These are phyloP conservation scores for Elsinoe fawcettii DNA, from an alignment of 2,329 filamentous ascomycete species.

Conservation along the genomic window DNA sequence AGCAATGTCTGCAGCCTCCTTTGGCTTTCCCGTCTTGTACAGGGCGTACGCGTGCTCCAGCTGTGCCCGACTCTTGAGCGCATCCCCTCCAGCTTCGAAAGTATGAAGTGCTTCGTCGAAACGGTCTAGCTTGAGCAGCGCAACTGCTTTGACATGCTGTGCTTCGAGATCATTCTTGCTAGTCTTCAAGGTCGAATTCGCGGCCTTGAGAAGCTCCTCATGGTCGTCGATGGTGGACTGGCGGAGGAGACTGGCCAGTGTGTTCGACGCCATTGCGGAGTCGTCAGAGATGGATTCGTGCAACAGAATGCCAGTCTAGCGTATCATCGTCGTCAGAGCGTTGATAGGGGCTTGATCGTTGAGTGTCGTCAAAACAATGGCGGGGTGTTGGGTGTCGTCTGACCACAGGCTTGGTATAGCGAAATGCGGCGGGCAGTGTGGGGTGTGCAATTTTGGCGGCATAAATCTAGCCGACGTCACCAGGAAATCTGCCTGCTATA, in stretches of 20 bases:
- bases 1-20: conserved; percentile 53
- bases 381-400: not conserved
- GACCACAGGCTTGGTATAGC: conserved; percentile 7
- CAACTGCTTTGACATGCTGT: conserved; percentile 63
- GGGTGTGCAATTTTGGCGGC: conserved; percentile 5
- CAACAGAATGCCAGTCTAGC: not conserved
- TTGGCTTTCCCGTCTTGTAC: conserved; percentile 67
- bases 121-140: conserved; percentile 72
- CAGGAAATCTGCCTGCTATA: too few species aligned
- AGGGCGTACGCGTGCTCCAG: conserved; percentile 75
- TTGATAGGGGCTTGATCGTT: too few species aligned
- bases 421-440: conserved; percentile 11
- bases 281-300: not conserved
- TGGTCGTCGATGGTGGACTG: conserved; percentile 59
- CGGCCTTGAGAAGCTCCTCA: conserved; percentile 61
- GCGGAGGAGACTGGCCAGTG: conserved; percentile 49
- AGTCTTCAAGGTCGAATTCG: conserved; percentile 50
- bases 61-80: conserved; percentile 52
- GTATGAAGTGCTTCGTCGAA: conserved; percentile 68
- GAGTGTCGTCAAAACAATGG: not conserved
- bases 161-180: conserved; percentile 53
- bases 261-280: conserved; percentile 18
- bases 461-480: not conserved
- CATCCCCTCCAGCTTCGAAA: conserved; percentile 55
- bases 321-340: not conserved